Evolutionary conservation across 73 alveolate genomes (phyloP).

Genomic region (Paramecium sexaurelia): DNA sequence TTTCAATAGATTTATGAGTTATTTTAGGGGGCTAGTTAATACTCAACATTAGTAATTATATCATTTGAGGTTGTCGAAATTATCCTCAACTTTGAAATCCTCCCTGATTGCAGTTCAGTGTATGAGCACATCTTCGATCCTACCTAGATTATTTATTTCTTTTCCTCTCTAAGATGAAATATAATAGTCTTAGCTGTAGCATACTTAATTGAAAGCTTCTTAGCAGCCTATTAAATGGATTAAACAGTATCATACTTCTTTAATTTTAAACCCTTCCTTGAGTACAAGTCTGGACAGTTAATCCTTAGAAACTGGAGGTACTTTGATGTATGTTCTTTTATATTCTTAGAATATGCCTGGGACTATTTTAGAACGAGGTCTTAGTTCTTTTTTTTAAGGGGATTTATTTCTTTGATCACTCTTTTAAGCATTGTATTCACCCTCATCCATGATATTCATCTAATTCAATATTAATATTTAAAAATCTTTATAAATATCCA

Average conservation of each 20-base stretch:
- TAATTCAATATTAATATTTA: background rate
- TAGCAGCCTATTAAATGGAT: slow-evolving; percentile 10
- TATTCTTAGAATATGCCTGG: slow-evolving; percentile 25
- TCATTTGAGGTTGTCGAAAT: slow-evolving; percentile 16
- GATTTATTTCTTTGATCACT: background rate
- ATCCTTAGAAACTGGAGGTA: background rate
- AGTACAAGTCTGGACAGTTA: background rate
- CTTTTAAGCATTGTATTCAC: background rate
- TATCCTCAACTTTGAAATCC: background rate
- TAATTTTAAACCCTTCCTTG: slow-evolving; percentile 33
- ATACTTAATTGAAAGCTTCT: background rate
- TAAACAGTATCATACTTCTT: background rate
- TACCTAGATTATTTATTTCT: background rate
- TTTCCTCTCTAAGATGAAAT: background rate
- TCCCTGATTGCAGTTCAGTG: background rate
- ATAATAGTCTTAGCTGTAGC: slow-evolving; percentile 50
- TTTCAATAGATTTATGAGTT: background rate
- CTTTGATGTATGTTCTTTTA: slow-evolving; percentile 42
- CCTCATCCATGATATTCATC: background rate
- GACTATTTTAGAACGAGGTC: background rate
- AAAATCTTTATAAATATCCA: slow-evolving; percentile 9
- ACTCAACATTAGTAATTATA: background rate
- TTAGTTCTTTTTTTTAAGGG: background rate
- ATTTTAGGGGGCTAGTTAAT: background rate
- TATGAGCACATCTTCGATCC: background rate